Base-by-base conservation (phyloP, 1,284 basidiomycete species). In the Trichosporon ovoides region DNA sequence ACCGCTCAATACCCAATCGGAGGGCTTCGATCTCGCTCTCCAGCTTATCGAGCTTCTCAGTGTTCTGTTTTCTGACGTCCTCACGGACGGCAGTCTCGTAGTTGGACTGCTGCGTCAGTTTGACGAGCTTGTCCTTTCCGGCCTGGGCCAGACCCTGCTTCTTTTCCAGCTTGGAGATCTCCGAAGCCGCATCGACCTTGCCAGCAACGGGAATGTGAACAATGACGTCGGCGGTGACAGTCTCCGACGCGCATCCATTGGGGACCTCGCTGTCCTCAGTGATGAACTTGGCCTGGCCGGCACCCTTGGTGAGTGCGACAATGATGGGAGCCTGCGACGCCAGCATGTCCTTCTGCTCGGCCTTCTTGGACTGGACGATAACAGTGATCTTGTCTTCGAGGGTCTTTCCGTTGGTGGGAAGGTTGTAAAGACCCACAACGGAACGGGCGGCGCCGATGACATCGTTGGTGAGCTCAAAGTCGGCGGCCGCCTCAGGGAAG, bases 121-220 rank as follows among this genome's bases (percentile, higher is more conserved):
- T 91, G 63, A 80, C 68, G 34, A 94, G 77, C 80, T 94, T 96
- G 38, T 86, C 84, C 40, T 88, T 79, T 66, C 84, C 86, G 59
- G 88, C 68, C 55, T 82, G 79, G 7, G 84, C 85, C 7, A 93
- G 77, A 34, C 85, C 83, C 28, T 88, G 81, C 78, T 91, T 93
- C 83, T 93, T 95, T 70, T 90, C 85, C 63, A 87, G 86, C 75
- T 93, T 95, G 46, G 82, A 79, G 51, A 95, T 87, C 77, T 96
- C 92, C 11, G 83, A 83, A 54, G 89, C 85, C 11, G 93, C 80
- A 74, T 95, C 87, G 35, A 95, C 85, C 37, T 89, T 83, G 38
- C 92, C 92, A 88, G 91, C 66, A 53, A 97, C 91, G 59, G 93
- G 86, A 10, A 93, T 82, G 73, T 94, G 85, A 3, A 91, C 82